phyloP scores from a whole-genome alignment of 2,329 filamentous ascomycete species.

The Venturia oleaginea region DNA sequence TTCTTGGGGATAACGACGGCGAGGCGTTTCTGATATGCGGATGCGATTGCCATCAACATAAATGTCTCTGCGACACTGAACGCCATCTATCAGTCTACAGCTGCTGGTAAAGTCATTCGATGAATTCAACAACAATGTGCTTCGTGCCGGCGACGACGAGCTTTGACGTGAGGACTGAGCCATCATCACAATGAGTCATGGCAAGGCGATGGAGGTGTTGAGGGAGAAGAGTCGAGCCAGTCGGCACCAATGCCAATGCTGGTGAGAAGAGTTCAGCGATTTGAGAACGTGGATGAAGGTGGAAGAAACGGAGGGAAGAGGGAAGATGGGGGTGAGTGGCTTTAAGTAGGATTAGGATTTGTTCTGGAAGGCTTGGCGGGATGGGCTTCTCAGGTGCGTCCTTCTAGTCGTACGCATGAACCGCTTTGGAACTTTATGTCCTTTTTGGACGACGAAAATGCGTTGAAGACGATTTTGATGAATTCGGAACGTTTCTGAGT shows the following conservation, averaged over 20 bases:
- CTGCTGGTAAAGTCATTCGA: neutral
- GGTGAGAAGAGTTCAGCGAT: neutral
- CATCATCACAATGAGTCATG: constrained; percentile 3
- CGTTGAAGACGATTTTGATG: neutral
- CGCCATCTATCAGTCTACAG: neutral
- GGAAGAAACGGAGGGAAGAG: neutral
- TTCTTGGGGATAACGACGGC: neutral
- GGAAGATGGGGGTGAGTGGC: neutral
- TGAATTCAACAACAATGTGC: neutral
- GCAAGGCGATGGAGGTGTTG: neutral
- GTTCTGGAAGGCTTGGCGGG: constrained; percentile 8
- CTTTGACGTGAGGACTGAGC: neutral
- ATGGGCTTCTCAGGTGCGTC: neutral
- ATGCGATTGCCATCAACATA: constrained; percentile 10
- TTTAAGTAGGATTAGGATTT: constrained; percentile 12
- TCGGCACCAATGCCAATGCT: neutral
- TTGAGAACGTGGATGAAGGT: neutral
- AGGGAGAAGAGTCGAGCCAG: neutral
- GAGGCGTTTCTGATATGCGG: neutral
- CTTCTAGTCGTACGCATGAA: neutral
- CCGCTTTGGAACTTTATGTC: neutral
- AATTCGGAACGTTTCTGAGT: neutral
- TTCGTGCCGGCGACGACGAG: constrained; percentile 3
- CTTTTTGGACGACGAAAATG: neutral
- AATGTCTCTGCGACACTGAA: neutral